Percentiles rank a stretch among this genome's conserved stretches.
phyloP scores from a whole-genome alignment of 495 filamentous ascomycete species.

The Daldinia loculata region DNA sequence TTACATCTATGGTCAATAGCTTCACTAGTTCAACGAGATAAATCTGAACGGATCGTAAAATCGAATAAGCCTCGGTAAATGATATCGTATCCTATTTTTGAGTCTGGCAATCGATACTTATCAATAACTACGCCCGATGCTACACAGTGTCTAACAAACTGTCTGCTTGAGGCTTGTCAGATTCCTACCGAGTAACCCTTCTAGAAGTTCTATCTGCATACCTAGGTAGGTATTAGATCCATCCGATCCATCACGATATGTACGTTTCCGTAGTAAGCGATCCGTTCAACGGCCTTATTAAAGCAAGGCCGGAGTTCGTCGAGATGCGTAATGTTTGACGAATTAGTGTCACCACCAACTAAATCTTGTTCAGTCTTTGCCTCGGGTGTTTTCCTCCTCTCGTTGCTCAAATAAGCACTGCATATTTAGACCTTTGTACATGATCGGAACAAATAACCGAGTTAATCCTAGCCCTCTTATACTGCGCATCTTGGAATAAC shows the following conservation, averaged over 20 bases:
- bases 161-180: slow-evolving; percentile 3
- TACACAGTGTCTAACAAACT: slow-evolving; percentile 12
- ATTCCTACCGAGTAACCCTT: slow-evolving; percentile 18
- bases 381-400: not conserved
- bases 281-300: slow-evolving; percentile 1
- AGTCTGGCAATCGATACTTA: not conserved
- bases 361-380: not conserved
- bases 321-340: not conserved
- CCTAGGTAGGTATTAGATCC: slow-evolving; percentile 16
- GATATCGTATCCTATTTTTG: no score
- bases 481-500: not conserved
- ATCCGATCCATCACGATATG: slow-evolving; percentile 35
- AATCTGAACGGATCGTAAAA: no score
- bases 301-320: slow-evolving; percentile 2
- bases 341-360: not conserved
- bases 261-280: slow-evolving; percentile 3
- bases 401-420: not conserved
- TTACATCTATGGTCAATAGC: not conserved
- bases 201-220: slow-evolving; percentile 34
- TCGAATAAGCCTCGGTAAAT: no score
- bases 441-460: slow-evolving; percentile 19
- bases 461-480: slow-evolving; percentile 5
- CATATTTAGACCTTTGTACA: not conserved
- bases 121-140: not conserved
- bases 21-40: no score